These are phyloP conservation scores for Fusarium mexicanum DNA, from an alignment of 2,329 filamentous ascomycete species.

Conservation along the genomic window DNA sequence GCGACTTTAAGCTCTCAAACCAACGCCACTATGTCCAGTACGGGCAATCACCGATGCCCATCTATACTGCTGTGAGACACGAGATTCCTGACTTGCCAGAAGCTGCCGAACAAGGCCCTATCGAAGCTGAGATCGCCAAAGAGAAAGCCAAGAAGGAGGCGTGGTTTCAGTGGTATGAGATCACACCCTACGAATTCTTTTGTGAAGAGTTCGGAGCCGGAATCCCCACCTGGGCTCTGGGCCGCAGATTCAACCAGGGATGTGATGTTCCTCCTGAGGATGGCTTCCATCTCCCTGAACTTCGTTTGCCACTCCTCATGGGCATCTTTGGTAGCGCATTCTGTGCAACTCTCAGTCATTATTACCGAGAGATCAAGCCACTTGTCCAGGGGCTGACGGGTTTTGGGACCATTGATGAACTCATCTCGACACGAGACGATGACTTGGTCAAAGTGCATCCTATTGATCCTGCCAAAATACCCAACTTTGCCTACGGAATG, in stretches of 20 bases:
- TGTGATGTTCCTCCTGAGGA: conserved; percentile 61
- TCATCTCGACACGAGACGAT: conserved; percentile 84
- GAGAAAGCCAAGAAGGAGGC: conserved; percentile 71
- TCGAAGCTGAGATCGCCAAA: conserved; percentile 42
- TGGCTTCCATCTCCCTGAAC: conserved; percentile 80
- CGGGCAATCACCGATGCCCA: conserved; percentile 86
- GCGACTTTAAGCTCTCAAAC: conserved; percentile 90
- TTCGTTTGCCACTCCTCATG: conserved; percentile 84
- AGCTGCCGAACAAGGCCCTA: conserved; percentile 38
- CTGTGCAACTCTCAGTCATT: conserved; percentile 93
- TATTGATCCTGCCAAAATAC: conserved; percentile 89
- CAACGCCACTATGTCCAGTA: conserved; percentile 80
- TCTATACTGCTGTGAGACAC: conserved; percentile 94
- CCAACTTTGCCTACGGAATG: conserved; percentile 90
- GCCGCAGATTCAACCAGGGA: conserved; percentile 82
- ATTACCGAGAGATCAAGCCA: conserved; percentile 93
- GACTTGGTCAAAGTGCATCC: conserved; percentile 93
- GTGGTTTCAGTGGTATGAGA: conserved; percentile 99
- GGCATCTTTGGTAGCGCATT: conserved; percentile 98
- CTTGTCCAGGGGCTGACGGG: conserved; percentile 79
- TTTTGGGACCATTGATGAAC: conserved; percentile 78
- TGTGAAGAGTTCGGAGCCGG: conserved; percentile 92
- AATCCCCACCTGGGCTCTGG: conserved; percentile 94
- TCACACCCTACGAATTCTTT: conserved; percentile 94
- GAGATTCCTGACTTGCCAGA: conserved; percentile 79